phyloP scores from a whole-genome alignment of 108 stramenopile species.

The Cyclotella choctawhatcheeana region DNA sequence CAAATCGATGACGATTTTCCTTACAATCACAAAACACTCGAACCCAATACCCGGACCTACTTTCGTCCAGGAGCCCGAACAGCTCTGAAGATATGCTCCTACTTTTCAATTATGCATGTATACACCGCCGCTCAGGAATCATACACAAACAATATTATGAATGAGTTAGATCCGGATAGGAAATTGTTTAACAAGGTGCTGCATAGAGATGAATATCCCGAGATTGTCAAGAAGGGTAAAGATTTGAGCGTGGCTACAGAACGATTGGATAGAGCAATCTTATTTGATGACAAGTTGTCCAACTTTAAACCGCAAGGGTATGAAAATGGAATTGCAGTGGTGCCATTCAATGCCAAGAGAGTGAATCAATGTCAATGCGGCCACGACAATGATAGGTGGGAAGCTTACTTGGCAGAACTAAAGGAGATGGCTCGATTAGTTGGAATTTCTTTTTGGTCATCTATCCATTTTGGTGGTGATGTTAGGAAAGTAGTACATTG shows the following conservation, averaged over 20 bases:
- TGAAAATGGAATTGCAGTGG: constrained; percentile 44
- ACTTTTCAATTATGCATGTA: constrained; percentile 32
- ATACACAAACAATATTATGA: constrained; percentile 47
- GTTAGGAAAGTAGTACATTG: constrained; percentile 36
- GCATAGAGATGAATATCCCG: constrained; percentile 40
- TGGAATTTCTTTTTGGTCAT: constrained; percentile 33
- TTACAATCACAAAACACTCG: constrained; percentile 22
- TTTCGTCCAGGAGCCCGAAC: constrained; percentile 46
- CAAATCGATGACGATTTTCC: constrained; percentile 60
- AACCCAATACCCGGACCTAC: constrained; percentile 52
- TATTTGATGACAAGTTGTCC: constrained; percentile 44
- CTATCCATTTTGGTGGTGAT: constrained; percentile 44
- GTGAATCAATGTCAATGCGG: constrained; percentile 9
- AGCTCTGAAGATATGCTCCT: constrained; percentile 26
- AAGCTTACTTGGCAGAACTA: constrained; percentile 23
- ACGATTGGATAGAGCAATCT: constrained; percentile 34
- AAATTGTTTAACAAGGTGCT: constrained; percentile 34
- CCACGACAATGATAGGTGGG: constrained; percentile 17
- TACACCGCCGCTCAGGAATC: constrained; percentile 51
- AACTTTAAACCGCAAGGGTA: constrained; percentile 47
- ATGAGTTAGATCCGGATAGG: constrained; percentile 28
- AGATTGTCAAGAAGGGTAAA: constrained; percentile 43
- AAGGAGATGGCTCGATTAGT: constrained; percentile 46
- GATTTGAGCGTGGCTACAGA: constrained; percentile 41
- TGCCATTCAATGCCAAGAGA: constrained; percentile 23